Base-by-base conservation (phyloP, 2,329 filamentous ascomycete genomes). In the Aspergillus pseudoterreus region DNA sequence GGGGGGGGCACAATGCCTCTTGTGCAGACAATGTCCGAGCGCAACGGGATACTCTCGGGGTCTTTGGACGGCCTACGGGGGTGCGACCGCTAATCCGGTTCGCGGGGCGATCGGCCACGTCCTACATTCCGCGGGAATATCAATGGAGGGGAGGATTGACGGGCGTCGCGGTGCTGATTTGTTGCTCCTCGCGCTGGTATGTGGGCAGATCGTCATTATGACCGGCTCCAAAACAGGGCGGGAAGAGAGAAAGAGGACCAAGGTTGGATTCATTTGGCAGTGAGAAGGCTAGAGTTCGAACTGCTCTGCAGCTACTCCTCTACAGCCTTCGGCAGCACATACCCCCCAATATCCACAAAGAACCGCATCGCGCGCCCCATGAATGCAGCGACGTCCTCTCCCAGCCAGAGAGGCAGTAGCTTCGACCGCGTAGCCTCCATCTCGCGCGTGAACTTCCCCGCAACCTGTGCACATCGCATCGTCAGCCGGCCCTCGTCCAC, bases 331-430 rank as follows among this genome's bases (percentile, higher is more conserved):
- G 60, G 58, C 22, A 60, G 45, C 14, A 64, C 57, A 53, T 63
- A 62, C 2, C 62, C 62, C n/a, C 61, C 58, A 47, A 64, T 61
- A 46, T 45, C 46, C 32, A 49, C 43, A 24, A 64, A 58, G 11
- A 60, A 59, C 41, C 49, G 54, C 58, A 57, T 60, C 2, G 61
- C 58, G 9, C 42, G 35, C 4, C 49, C 49, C 55, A 62, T 56
- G 46, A 63, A 63, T 2, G 30, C 52, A 2, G 50, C 43, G 5
- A 63, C 32, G 24, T 64, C 62, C 11, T 52, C 55, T 2, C 60
- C 55, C 9, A 63, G 32, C 58, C 61, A 65, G 2, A 12, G 11
- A 4, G 57, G 41, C 11, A 63, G 36, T 1, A 62, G 21, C 3
- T 27, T 47, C 21, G 47, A 42, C 22, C 55, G 50, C 5, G 55